Percentiles rank a stretch among this genome's conserved stretches.
Evolutionary conservation across 495 filamentous ascomycete genomes (phyloP).

Genomic region (Aspergillus sclerotiicarbonarius): DNA sequence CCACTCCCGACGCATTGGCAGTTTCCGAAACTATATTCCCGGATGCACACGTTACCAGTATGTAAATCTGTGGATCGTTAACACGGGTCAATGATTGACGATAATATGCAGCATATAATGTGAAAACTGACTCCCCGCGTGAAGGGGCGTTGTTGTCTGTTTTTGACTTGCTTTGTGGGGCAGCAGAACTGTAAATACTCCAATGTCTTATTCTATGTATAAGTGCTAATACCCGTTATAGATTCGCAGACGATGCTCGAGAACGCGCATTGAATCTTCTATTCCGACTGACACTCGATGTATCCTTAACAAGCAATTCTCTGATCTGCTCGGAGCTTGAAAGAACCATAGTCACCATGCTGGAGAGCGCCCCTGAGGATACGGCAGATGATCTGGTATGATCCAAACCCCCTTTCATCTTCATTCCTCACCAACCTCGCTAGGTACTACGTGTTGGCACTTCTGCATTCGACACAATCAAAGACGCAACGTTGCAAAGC

Average conservation of each 20-base stretch:
- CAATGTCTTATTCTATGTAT: not conserved
- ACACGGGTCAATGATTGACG: not conserved
- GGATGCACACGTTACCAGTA: constrained; percentile 25
- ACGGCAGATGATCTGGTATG: constrained; percentile 33
- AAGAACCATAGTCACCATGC: constrained; percentile 39
- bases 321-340: constrained; percentile 44
- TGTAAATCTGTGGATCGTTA: not conserved
- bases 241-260: constrained; percentile 34
- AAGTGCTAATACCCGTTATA: constrained; percentile 18
- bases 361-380: constrained; percentile 34
- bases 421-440: constrained; percentile 14
- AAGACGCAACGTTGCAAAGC: constrained; percentile 53
- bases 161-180: constrained; percentile 32
- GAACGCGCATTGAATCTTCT: constrained; percentile 41
- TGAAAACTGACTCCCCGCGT: constrained; percentile 10
- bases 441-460: constrained; percentile 55
- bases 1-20: constrained; percentile 29
- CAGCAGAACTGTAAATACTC: constrained; percentile 28
- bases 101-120: constrained; percentile 8
- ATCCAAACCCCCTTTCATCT: not conserved
- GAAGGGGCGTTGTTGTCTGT: constrained; percentile 28
- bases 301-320: constrained; percentile 42
- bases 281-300: constrained; percentile 61
- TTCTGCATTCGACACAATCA: constrained; percentile 50
- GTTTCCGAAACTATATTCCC: constrained; percentile 25